Conservation (phyloP, 106 monocot species). For the Dioscorea alata region DNA sequence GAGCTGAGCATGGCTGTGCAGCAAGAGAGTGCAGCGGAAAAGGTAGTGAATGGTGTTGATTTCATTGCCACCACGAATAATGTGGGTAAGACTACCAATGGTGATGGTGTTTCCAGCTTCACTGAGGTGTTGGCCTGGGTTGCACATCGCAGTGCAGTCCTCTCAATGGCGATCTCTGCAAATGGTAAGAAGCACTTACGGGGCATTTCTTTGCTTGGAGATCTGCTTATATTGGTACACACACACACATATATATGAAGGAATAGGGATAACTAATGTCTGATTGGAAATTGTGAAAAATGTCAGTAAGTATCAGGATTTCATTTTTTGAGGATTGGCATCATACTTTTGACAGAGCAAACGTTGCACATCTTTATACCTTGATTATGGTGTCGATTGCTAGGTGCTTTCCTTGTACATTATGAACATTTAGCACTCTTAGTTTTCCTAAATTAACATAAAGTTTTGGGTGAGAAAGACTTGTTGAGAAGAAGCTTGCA, state of each 20-base stretch:
- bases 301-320: not conserved
- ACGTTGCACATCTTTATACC: no score
- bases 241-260: no score
- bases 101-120: conserved; percentile 1
- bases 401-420: no score
- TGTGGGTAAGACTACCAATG: not conserved
- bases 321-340: not conserved
- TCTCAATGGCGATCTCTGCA: conserved; percentile 31
- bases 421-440: no score
- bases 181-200: conserved; percentile 28
- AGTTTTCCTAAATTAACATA: no score
- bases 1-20: not conserved
- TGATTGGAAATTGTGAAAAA: not conserved
- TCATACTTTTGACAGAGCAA: no score
- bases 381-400: no score
- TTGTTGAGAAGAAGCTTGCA: no score
- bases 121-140: conserved; percentile 39
- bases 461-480: no score
- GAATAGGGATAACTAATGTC: no score
- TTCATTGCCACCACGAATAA: not conserved
- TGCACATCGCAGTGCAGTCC: conserved; percentile 33
- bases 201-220: no score
- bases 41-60: not conserved
- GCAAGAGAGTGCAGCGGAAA: not conserved
- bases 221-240: no score